A percentile compares a stretch with the other conserved stretches of the same genome.
Evolutionary conservation across 2,329 filamentous ascomycete genomes (phyloP).

Genomic region (Pseudocercospora crystallina): DNA sequence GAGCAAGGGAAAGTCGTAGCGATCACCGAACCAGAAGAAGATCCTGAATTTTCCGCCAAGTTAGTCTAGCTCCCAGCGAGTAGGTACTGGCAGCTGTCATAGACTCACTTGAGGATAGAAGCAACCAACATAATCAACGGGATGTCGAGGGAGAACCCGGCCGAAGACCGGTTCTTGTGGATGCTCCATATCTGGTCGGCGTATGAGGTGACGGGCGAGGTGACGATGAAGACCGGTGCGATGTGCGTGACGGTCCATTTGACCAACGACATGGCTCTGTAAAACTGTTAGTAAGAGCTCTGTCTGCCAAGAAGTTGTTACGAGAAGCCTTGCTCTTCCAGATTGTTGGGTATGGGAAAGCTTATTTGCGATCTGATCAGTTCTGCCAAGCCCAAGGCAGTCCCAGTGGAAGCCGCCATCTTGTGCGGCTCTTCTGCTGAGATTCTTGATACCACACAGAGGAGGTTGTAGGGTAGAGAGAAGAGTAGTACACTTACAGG

Average conservation of each 20-base stretch:
- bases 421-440: conserved; percentile 5
- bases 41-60: conserved; percentile 57
- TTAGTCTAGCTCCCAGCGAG: conserved; percentile 28
- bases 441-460: neutral
- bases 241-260: conserved; percentile 37
- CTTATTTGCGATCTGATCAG: conserved; percentile 8
- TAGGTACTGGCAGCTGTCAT: neutral
- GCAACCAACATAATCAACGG: conserved; percentile 67
- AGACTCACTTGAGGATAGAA: conserved; percentile 59
- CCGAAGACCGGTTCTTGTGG: conserved; percentile 58
- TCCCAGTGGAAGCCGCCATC: neutral
- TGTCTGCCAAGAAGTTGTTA: neutral
- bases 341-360: conserved; percentile 16
- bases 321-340: conserved; percentile 20
- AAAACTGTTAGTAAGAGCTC: conserved; percentile 14
- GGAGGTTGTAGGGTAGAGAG: neutral
- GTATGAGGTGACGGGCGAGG: conserved; percentile 65
- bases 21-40: conserved; percentile 66
- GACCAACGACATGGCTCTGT: conserved; percentile 34
- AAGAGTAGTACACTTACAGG: neutral
- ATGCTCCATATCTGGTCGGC: conserved; percentile 67
- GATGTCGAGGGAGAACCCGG: conserved; percentile 66
- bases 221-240: conserved; percentile 51
- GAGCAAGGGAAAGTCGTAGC: conserved; percentile 59
- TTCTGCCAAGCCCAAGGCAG: conserved; percentile 6